Base-by-base conservation (phyloP, 148 eudicot species). In the Linanthus parryae region DNA sequence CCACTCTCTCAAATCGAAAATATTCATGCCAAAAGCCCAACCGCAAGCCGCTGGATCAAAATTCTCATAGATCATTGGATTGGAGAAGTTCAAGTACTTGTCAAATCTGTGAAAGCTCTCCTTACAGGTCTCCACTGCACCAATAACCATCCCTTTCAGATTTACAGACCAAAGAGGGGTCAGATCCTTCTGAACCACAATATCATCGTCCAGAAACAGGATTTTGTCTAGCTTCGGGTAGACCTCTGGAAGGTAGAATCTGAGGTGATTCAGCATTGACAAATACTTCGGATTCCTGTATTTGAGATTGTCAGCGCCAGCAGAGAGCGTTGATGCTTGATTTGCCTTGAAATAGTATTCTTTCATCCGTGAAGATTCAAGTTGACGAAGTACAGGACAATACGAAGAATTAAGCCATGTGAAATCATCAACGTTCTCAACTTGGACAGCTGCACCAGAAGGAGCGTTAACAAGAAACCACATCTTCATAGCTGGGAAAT, bases 11-110 rank as follows among this genome's bases (percentile, higher is more conserved):
- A 94, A 57, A 68, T 94, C 99, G 71, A 94, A 94, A 66, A 94
- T 72, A 65, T 94, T 94, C 99, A 94, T 94, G 53, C 99, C 99
- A 72, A 69, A 94, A 29, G 99, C 99, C 99, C 99, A 94, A 47
- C 99, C 99, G 68, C 99, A 94, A 58, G 99, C 82, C 73, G 70
- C 76, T 40, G 99, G 88, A 59, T 84, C 82, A 60, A 94, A 94
- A 54, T 88, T 94, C 2, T 82, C 70, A 53, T 85, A 80, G 56
- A 94, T 84, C 71, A 65, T 72, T 33, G 96, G 99, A 61, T 94
- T 94, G 12, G 96, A 84, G 62, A 92, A 92, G 66, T 92, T 92
- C 35, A 92, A 76, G 67, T 92, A 92, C 80, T 88, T 88, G 65
- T 88, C 99, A 53, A 82, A 92, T 62, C 99, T 77, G 63, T 92